phyloP scores from a whole-genome alignment of 169 alveolate genomes.

The Ophryocystis elektroscirrha region DNA sequence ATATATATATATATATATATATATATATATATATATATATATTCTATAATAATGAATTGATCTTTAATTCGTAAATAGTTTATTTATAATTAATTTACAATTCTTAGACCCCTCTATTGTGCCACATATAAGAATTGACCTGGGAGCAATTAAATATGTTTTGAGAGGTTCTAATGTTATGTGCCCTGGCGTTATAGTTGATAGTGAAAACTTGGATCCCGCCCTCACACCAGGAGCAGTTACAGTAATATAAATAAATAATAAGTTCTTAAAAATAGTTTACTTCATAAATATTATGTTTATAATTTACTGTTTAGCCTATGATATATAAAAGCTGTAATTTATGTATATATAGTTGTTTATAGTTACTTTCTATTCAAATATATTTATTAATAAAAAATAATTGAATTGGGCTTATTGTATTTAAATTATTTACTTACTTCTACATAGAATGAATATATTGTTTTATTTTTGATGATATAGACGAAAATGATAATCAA shows the following conservation, averaged over 20 bases:
- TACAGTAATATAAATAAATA: conserved; percentile 54
- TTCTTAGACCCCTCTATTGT: conserved; percentile 65
- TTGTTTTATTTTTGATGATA: too few species aligned
- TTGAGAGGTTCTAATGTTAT: conserved; percentile 79
- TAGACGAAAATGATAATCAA: neutral
- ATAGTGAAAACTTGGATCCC: conserved; percentile 78
- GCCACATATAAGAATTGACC: conserved; percentile 83
- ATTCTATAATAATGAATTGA: neutral
- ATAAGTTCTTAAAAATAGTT: conserved; percentile 32
- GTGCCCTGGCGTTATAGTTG: conserved; percentile 90
- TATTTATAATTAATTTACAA: neutral
- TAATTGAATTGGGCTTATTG: too few species aligned
- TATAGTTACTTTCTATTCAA: neutral
- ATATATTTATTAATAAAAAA: neutral
- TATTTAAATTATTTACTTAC: neutral
- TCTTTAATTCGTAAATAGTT: too few species aligned
- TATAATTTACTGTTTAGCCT: conserved; percentile 7
- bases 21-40: neutral
- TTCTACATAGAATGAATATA: too few species aligned
- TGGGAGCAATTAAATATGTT: conserved; percentile 78
- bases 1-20: neutral
- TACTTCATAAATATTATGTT: conserved; percentile 1
- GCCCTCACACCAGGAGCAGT: too few species aligned
- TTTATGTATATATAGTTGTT: conserved; percentile 3
- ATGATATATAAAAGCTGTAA: conserved; percentile 2